phyloP scores from a whole-genome alignment of 441 rosid species.

The Dalechampia spathulata region DNA sequence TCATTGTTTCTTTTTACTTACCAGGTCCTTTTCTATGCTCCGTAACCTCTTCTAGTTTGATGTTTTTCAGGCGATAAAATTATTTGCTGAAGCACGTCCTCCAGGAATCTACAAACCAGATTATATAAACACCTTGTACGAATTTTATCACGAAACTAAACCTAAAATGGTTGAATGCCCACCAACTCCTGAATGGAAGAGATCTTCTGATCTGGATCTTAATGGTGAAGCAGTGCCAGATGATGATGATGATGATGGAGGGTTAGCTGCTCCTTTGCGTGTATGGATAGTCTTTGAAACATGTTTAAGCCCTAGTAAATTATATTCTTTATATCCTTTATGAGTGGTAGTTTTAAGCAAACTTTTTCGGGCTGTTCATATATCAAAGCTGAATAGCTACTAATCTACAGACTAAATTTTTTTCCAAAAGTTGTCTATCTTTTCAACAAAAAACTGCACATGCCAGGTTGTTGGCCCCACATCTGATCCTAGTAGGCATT shows the following conservation, averaged over 20 bases:
- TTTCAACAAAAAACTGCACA: not conserved
- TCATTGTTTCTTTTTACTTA: not conserved
- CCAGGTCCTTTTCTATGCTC: constrained; percentile 10
- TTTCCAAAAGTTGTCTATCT: not conserved
- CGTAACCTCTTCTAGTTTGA: constrained; percentile 16
- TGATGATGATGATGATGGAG: constrained; percentile 86
- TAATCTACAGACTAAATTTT: not conserved
- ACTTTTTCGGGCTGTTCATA: too few relatives aligned
- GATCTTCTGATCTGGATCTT: constrained; percentile 89
- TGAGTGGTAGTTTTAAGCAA: not conserved
- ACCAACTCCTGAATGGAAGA: constrained; percentile 95
- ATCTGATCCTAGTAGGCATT: not conserved
- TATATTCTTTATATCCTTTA: not conserved
- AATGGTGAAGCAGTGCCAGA: constrained; percentile 97
- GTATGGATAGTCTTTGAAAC: constrained; percentile 37
- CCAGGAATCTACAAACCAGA: constrained; percentile 98
- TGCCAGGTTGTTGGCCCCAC: not conserved
- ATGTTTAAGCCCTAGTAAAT: constrained; percentile 7
- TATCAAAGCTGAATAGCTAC: not conserved
- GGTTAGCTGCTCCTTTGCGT: constrained; percentile 47
- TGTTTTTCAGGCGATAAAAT: constrained; percentile 66
- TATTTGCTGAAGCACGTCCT: constrained; percentile 85
- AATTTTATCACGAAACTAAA: constrained; percentile 88
- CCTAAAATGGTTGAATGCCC: constrained; percentile 75
- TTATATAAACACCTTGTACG: constrained; percentile 72